Percentiles rank a stretch among this genome's conserved stretches.
phyloP scores from a whole-genome alignment of 2,329 filamentous ascomycete species.

The Fusarium sp. region DNA sequence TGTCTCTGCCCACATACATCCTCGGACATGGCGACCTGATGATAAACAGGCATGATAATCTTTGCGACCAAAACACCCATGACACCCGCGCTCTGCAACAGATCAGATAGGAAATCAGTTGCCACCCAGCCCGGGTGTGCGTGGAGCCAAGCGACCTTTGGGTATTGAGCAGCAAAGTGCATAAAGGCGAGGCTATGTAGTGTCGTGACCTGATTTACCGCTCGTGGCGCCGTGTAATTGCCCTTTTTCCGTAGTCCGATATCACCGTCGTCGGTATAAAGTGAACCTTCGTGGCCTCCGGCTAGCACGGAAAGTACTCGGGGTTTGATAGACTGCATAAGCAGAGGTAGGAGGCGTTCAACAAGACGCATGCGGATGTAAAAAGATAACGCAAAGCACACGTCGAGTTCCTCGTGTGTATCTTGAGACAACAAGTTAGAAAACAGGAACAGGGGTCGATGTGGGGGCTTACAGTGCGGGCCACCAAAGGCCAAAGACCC shows the following conservation, averaged over 20 bases:
- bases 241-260: neutral
- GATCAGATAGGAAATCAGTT: neutral
- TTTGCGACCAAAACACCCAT: neutral
- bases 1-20: neutral
- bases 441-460: rapidly evolving
- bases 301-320: slow-evolving; percentile 7
- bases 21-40: neutral
- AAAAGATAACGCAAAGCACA: slow-evolving; percentile 1
- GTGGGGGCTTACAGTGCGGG: neutral
- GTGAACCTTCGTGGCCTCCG: neutral
- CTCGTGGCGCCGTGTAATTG: neutral
- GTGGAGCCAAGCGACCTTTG: slow-evolving; percentile 3
- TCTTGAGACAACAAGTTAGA: neutral
- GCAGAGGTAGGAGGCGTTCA: neutral
- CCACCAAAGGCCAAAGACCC: slow-evolving; percentile 1
- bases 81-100: neutral
- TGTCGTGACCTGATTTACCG: slow-evolving; percentile 9
- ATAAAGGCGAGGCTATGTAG: slow-evolving; percentile 6
- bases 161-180: neutral
- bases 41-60: neutral
- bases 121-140: slow-evolving; percentile 1
- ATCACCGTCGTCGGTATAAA: neutral
- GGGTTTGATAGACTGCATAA: neutral
- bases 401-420: neutral
- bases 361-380: slow-evolving; percentile 3